Evolutionary conservation across 768 basidiomycete species (phyloP), one percentile per base, ranked within the genome.

Genomic region (Rhodocollybia butyracea): DNA sequence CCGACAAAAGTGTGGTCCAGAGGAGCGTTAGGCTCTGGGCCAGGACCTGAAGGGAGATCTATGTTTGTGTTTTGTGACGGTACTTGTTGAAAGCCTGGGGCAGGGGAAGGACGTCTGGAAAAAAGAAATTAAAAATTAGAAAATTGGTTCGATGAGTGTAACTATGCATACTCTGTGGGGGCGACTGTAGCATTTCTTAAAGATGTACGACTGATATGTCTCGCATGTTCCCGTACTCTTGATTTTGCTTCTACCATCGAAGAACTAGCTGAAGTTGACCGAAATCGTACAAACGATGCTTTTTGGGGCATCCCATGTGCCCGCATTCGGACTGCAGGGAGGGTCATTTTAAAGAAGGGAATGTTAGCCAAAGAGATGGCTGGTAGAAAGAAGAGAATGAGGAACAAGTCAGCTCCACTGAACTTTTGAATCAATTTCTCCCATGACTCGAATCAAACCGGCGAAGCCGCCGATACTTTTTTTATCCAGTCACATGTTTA

Each of bases 1-100:
- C 96, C 97, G 54, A 98, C 81, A 66, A 99, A 98, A 7, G 89
- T 87, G 63, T 85, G 80, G 68, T 94, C 92, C 57, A 90, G 72
- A 38, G 77, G 77, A 21, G 74, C 72, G 59, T 75, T 76, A 1
- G 80, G 76, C 27, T 73, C 62, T 3, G 73, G 63, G 10, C 70
- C 66, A 32, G 69, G 59, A 24, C 69, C 51, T 34, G 73, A 68
- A 54, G 75, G 66, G 57, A 70, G 67, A 12, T 71, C 68, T 41
- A 74, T 64, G 60, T 72, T 64, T 27, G 53, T 68, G 54, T 67
- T 70, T 53, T 62, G 74, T n/a, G 71, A 64, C 8, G 81, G 80
- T 57, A 77, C 54, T 66, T 76, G 77, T 62, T 79, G 78, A 61
- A 78, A 78, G 26, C 71, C 79, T 61, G 84, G 83, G n/a, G 82